Evolutionary conservation across 179 eudicot species (phyloP), one percentile per base, ranked within the genome.

Genomic region (Patellifolia procumbens): DNA sequence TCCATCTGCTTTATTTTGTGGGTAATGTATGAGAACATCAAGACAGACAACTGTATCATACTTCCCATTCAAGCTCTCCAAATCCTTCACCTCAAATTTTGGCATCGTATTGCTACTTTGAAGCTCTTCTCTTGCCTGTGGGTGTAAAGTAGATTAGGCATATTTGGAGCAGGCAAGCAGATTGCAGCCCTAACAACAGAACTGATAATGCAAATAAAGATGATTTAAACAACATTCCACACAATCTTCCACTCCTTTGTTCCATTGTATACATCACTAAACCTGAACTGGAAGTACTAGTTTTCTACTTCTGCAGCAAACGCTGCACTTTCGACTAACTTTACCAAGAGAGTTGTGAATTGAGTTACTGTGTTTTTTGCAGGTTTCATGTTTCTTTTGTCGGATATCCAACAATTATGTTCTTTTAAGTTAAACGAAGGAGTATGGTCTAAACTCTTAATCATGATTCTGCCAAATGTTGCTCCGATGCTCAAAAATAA

Each of bases 21-120:
- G 99, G 85, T 95, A 95, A 76, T 95, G 99, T 78, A 95, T 95
- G 77, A 95, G 77, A 77, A 95, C 99, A 70, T 95, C 99, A 45
- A 95, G 80, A 74, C 99, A 95, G 61, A 93, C 87, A 8, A 95
- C 99, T 8, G 97, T 94, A 82, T 94, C 81, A 77, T 86, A 95
- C 85, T 91, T 91, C 63, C 99, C 98, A 46, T 84, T 66, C 69
- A 95, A 83, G 87, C 98, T 93, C 80, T 95, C 99, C 68, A 95
- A 80, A 81, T 95, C 99, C 35, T 83, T 93, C 73, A 93, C 97
- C 80, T 93, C 98, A 73, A 95, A 95, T 69, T 89, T 93, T 22
- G 99, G 99, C 89, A 95, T 79, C 59, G 80, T 74, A 37, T 68
- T 75, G 22, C 85, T 84, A 22, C 49, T 73, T 16, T 82, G 79